Evolutionary conservation across 2,329 filamentous ascomycete genomes (phyloP), one percentile per base, ranked within the genome.

Genomic region (Aspergillus sp.): DNA sequence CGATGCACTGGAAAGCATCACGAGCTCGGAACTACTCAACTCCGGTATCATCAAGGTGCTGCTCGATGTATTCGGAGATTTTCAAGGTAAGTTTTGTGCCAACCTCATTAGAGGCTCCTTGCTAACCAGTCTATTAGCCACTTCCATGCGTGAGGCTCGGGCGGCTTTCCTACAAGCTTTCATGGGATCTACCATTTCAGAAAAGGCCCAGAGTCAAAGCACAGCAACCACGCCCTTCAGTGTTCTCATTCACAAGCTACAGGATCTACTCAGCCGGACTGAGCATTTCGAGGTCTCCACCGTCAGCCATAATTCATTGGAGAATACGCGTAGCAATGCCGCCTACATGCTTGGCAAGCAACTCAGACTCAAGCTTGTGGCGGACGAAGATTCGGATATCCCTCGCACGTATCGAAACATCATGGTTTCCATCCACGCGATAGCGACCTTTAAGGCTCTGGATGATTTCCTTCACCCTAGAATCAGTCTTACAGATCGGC

Each of bases 231-330:
- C 94, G 0, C 89, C 92, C 0, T 96, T 98, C 75, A 95, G 92
- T 70, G 86, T 96, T 55, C 83, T 99, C 74, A 88, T 96, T 42
- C 90, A 93, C 74, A 99, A 99, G 76, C 82, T 99, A 32, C 95
- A 99, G 77, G 95, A 99, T 78, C 81, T 99, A 60, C 85, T 99
- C 59, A 99, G 95, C 81, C 88, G 95, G 67, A 96, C 94, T 36
- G 95, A 99, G 80, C 93, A 98, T 80, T 99, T 98, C 70, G 95
- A 99, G 73, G 94, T 99, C 48, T 86, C 96, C 63, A 99, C 95
- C 7, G 93, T 98, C 58, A 92, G 96, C 74, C 90, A 96, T 63
- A 96, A 96, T 68, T 89, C 91, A 5, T 90, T 94, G 68, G 94
- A 97, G 73, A 91, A 90, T 57, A 96, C 91, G 67, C 88, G 93